phyloP scores from a whole-genome alignment of 2,329 filamentous ascomycete genomes.

The Aspergillus sp. region DNA sequence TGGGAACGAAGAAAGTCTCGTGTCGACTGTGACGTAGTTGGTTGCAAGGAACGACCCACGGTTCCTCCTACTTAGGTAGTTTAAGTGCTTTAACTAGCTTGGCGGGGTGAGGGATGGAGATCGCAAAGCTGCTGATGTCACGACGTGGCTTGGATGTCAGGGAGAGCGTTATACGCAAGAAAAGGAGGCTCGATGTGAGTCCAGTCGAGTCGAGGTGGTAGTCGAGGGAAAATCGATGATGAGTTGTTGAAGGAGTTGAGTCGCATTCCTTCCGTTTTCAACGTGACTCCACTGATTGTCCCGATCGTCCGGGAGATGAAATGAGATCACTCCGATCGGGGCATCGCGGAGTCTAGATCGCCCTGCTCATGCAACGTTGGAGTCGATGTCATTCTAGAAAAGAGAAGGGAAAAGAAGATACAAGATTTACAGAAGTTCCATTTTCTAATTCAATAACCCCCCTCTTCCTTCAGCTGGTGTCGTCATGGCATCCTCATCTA shows the following conservation, averaged over 20 bases:
- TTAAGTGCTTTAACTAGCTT: conserved; percentile 1
- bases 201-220: neutral
- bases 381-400: too few relatives aligned
- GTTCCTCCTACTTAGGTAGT: conserved; percentile 7
- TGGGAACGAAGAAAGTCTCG: conserved; percentile 10
- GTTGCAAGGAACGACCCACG: conserved; percentile 24
- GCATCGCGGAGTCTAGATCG: too few relatives aligned
- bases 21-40: conserved; percentile 32
- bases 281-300: neutral
- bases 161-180: neutral
- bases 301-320: neutral
- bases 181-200: neutral
- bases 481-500: neutral
- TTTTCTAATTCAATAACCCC: neutral
- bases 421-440: too few relatives aligned
- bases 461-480: neutral
- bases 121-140: conserved; percentile 19
- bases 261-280: conserved; percentile 9
- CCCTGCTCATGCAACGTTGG: neutral
- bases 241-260: neutral
- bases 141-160: conserved; percentile 7
- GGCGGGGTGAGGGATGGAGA: neutral
- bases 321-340: too few relatives aligned
- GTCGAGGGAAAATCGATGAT: neutral
- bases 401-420: too few relatives aligned